These are phyloP conservation scores for Metschnikowia borealis DNA, from an alignment of 805 yeast species.

Conservation along the genomic window DNA sequence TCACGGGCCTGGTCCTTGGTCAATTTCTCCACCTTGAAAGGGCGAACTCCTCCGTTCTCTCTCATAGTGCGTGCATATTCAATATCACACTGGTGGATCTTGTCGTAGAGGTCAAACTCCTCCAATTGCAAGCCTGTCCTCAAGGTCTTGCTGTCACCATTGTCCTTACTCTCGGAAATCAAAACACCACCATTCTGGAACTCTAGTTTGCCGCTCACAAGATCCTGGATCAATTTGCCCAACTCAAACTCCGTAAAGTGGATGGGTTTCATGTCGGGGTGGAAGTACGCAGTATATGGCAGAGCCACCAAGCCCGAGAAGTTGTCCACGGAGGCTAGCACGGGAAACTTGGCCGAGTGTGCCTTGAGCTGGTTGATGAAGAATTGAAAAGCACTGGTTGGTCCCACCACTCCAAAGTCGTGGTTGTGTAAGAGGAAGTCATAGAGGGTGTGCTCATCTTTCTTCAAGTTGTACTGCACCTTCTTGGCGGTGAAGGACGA, in stretches of 20 bases:
- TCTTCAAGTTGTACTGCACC: conserved; percentile 29
- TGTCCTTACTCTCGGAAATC: conserved; percentile 55
- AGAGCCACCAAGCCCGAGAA: conserved; percentile 57
- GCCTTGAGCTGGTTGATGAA: conserved; percentile 52
- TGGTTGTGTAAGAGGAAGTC: conserved; percentile 29
- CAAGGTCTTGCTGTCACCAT: conserved; percentile 48
- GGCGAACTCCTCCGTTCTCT: conserved; percentile 30
- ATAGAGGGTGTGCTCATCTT: conserved; percentile 27
- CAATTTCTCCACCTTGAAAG: conserved; percentile 25
- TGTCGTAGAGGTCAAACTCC: conserved; percentile 54
- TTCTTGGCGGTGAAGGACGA: conserved; percentile 30
- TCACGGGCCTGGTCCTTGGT: conserved; percentile 28
- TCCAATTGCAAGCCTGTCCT: conserved; percentile 54
- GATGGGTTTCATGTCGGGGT: conserved; percentile 51
- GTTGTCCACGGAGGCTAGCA: conserved; percentile 69
- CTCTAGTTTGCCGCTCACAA: conserved; percentile 47
- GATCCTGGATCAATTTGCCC: conserved; percentile 51
- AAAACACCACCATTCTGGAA: conserved; percentile 65
- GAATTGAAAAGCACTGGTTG: conserved; percentile 48
- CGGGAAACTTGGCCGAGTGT: conserved; percentile 49
- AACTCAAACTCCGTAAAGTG: conserved; percentile 62
- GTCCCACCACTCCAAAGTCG: conserved; percentile 36
- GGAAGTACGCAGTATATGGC: conserved; percentile 57
- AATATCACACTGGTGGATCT: conserved; percentile 48
- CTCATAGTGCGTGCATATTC: conserved; percentile 47